These are phyloP conservation scores for Odontarrhena argentea DNA, from an alignment of 345 rosid species.

Conservation along the genomic window DNA sequence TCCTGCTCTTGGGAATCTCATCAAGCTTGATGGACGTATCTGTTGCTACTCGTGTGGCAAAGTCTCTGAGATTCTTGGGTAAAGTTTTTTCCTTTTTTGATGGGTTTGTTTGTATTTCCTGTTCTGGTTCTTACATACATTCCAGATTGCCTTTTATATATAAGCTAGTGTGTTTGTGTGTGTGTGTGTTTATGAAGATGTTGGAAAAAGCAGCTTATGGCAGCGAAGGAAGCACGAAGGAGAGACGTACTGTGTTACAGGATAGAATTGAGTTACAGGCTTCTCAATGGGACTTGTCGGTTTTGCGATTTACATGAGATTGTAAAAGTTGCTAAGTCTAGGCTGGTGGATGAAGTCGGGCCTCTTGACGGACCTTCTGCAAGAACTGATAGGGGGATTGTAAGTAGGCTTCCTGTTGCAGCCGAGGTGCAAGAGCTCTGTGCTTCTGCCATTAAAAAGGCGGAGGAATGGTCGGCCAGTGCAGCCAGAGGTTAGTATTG, in stretches of 20 bases:
- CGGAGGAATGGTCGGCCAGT: slow-evolving; percentile 58
- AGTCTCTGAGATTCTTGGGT: slow-evolving; percentile 93
- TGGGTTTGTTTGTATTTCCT: not conserved
- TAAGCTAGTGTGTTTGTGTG: slow-evolving; percentile 3
- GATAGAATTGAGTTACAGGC: slow-evolving; percentile 77
- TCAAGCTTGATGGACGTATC: slow-evolving; percentile 51
- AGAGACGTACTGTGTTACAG: slow-evolving; percentile 83
- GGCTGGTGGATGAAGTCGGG: slow-evolving; percentile 84
- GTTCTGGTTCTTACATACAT: not conserved
- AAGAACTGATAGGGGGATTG: slow-evolving; percentile 81
- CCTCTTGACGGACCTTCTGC: slow-evolving; percentile 68
- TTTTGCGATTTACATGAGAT: slow-evolving; percentile 71
- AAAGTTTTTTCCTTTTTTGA: slow-evolving; percentile 33
- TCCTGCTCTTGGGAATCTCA: slow-evolving; percentile 37
- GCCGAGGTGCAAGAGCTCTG: slow-evolving; percentile 78
- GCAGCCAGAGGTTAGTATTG: slow-evolving; percentile 57
- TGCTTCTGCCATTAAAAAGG: slow-evolving; percentile 65
- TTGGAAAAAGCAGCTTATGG: slow-evolving; percentile 86
- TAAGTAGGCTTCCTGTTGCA: slow-evolving; percentile 84
- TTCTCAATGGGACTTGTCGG: slow-evolving; percentile 71
- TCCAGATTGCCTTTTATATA: not conserved
- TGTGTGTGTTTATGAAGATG: slow-evolving; percentile 43
- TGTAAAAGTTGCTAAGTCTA: slow-evolving; percentile 69
- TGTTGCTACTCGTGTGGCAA: slow-evolving; percentile 97
- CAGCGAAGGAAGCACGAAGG: slow-evolving; percentile 90